Evolutionary conservation across 2,329 filamentous ascomycete genomes (phyloP), one percentile per base, ranked within the genome.

Genomic region (Coniella lustricola): DNA sequence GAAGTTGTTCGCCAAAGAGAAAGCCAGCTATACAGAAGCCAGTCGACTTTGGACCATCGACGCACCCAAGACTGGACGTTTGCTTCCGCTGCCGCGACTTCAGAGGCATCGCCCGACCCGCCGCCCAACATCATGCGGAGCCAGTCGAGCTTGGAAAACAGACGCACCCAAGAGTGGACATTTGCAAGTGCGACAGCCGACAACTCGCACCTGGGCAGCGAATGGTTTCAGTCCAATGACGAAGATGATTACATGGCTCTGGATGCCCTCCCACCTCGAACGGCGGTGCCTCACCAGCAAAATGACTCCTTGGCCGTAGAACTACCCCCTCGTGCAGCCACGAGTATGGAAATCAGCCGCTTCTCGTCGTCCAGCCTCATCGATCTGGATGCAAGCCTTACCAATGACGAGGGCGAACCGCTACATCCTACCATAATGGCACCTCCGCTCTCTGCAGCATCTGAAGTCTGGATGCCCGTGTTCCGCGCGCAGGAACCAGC

Each of bases 391-490:
- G 62, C 60, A 47, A 60, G 59, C 46, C 53, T 62, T 32, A 66
- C 72, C 0, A 65, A 71, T 37, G 40, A 50, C 3, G 68, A 71
- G 0, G 51, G 51, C 40, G 76, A 81, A 36, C 62, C 69, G 14
- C 70, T 74, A 0, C 69, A 76, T 2, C 78, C 78, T 1, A 79
- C 77, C 4, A 81, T 77, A n/a, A n/a, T n/a, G 0, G 77, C 77
- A 8, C 74, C 80, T 59, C 82, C 79, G 2, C 77, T 81, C 51
- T 79, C 51, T 3, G 48, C 40, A 4, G 36, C 44, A 9, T 50
- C 51, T 14, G 48, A 50, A 9, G 29, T 36, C 20, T 50, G 51
- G 48, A 36, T 44, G 35, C 44, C 48, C n/a, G 34, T 44, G 4
- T 49, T 53, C n/a, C 75, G 1, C 65, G 80, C 10, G 69, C 72